These are phyloP conservation scores for Sugiyamaella japonica DNA, from an alignment of 1,139 yeast species.

Conservation along the genomic window DNA sequence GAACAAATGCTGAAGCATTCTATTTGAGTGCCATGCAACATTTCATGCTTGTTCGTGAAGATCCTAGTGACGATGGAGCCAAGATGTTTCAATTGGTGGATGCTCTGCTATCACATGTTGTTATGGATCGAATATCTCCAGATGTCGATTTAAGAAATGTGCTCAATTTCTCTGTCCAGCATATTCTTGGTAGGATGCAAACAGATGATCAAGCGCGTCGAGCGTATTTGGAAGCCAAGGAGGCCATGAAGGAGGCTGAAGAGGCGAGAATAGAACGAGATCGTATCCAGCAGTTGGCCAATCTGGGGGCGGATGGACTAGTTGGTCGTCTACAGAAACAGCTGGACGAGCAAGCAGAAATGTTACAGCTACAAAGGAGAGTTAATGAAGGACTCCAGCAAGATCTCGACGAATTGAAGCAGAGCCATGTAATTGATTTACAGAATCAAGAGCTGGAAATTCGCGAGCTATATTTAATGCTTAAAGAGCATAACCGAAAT, in stretches of 20 bases:
- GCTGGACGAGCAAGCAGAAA: constrained; percentile 68
- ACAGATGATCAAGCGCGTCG: constrained; percentile 88
- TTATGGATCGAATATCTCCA: constrained; percentile 54
- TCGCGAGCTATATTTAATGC: constrained; percentile 76
- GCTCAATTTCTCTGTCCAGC: constrained; percentile 79
- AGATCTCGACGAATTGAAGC: constrained; percentile 69
- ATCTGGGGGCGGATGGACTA: constrained; percentile 82
- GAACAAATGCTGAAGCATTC: constrained; percentile 66
- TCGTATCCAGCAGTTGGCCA: constrained; percentile 67
- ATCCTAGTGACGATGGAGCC: constrained; percentile 58
- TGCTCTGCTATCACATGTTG: constrained; percentile 77
- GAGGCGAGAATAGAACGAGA: constrained; percentile 87
- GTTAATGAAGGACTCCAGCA: constrained; percentile 61
- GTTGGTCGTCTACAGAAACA: constrained; percentile 71
- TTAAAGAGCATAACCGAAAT: constrained; percentile 46
- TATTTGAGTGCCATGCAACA: constrained; percentile 82
- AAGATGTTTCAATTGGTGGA: constrained; percentile 78
- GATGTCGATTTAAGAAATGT: constrained; percentile 69
- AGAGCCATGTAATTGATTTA: constrained; percentile 68
- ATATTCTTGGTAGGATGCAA: constrained; percentile 71
- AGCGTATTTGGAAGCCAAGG: constrained; percentile 73
- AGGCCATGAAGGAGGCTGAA: constrained; percentile 65
- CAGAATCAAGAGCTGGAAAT: constrained; percentile 87
- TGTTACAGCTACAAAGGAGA: constrained; percentile 65
- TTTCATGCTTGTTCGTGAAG: constrained; percentile 55